A percentile compares a stretch with the other conserved stretches of the same genome.
Evolutionary conservation across 1,284 basidiomycete species (phyloP).

Genomic region (Butyriboletus pseudospeciosus): DNA sequence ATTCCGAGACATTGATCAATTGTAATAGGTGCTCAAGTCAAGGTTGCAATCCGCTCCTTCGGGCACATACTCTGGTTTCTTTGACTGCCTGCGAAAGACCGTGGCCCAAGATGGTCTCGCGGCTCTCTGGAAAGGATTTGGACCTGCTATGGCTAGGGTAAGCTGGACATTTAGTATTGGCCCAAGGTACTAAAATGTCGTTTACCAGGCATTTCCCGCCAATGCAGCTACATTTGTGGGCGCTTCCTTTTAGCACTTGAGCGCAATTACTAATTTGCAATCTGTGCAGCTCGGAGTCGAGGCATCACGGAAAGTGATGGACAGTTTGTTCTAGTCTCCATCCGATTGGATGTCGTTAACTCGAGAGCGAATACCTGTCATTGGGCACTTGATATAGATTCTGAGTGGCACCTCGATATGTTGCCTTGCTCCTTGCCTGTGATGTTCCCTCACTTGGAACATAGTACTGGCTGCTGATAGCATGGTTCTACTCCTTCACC

Average conservation of each 20-base stretch:
- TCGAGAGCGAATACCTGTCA: slow-evolving; percentile 8
- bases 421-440: slow-evolving; percentile 6
- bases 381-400: slow-evolving; percentile 5
- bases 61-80: slow-evolving; percentile 90
- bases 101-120: slow-evolving; percentile 86
- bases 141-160: slow-evolving; percentile 92
- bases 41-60: slow-evolving; percentile 94
- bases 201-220: slow-evolving; percentile 78
- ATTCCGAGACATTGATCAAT: slow-evolving; percentile 12
- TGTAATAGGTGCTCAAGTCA: slow-evolving; percentile 84
- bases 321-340: slow-evolving; percentile 51
- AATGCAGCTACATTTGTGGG: slow-evolving; percentile 95
- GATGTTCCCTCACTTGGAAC: slow-evolving; percentile 8
- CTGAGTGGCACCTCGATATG: slow-evolving; percentile 10
- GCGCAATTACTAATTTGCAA: slow-evolving; percentile 1
- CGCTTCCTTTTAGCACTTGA: slow-evolving; percentile 24
- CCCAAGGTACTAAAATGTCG: slow-evolving; percentile 4
- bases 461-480: neutral
- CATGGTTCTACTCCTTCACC: neutral
- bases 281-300: slow-evolving; percentile 71
- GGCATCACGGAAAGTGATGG: slow-evolving; percentile 68
- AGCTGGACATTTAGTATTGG: slow-evolving; percentile 24
- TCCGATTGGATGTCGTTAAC: neutral
- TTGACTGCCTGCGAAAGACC: slow-evolving; percentile 91
- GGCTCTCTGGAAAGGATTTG: slow-evolving; percentile 96